Evolutionary conservation across 768 basidiomycete genomes (phyloP).

Genomic region (Lactifluus pinguis): DNA sequence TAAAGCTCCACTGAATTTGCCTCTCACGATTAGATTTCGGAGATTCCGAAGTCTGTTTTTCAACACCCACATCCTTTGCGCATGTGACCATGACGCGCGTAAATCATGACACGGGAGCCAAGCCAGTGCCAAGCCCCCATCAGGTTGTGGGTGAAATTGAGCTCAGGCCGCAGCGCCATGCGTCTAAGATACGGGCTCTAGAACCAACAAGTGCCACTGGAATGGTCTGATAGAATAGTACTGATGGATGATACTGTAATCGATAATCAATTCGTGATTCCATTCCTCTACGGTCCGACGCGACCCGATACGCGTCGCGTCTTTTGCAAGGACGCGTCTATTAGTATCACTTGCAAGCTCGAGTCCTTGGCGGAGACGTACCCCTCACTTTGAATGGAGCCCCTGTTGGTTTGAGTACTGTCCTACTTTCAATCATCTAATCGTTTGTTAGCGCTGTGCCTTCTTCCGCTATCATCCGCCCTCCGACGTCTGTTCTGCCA

Average conservation of each 20-base stretch:
- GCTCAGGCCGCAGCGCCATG: neutral
- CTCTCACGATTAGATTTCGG: neutral
- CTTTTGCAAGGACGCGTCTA: neutral
- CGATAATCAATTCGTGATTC: too few species aligned
- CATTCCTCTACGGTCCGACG: too few species aligned
- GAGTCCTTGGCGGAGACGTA: neutral
- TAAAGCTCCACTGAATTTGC: neutral
- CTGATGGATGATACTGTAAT: too few species aligned
- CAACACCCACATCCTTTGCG: neutral
- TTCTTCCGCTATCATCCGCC: conserved; percentile 3
- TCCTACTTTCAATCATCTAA: neutral
- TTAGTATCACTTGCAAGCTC: neutral
- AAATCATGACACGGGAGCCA: neutral
- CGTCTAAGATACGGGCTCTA: neutral
- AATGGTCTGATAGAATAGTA: too few species aligned
- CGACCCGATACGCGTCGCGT: neutral
- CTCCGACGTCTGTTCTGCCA: conserved; percentile 9
- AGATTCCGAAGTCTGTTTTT: too few species aligned
- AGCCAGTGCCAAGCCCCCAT: neutral
- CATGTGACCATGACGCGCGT: neutral
- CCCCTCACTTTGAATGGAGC: neutral
- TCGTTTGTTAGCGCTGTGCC: conserved; percentile 4
- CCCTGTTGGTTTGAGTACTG: neutral
- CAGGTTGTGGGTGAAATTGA: neutral
- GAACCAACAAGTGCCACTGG: too few species aligned